Base-by-base conservation (phyloP, 495 filamentous ascomycete species). In the Neurospora sp. region DNA sequence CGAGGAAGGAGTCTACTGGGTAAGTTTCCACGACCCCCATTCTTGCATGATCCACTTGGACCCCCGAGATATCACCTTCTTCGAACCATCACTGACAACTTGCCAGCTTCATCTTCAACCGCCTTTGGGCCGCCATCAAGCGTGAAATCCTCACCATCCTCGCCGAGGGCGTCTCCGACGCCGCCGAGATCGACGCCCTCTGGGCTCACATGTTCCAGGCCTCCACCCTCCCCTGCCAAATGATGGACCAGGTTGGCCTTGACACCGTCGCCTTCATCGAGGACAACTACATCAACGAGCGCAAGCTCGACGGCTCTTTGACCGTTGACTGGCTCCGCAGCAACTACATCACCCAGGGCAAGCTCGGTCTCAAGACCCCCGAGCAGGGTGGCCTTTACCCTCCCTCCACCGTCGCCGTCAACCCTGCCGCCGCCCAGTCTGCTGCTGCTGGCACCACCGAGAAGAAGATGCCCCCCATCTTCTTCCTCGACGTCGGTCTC, bases 51-150 rank as follows among this genome's bases (percentile, higher is more conserved):
- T 14, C n/a, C 46, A 54, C 46, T 54, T 11, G 46, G 20, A 23
- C n/a, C 4, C 4, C 46, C 46, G 46, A 54, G 46, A 23, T 23
- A 54, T 54, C 46, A 23, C 20, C 48, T 11, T 48, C 1, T 46
- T 46, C 8, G 42, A 46, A 46, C 8, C 42, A 20, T 46, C 18
- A 14, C 48, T 59, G 20, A 59, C 48, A 23, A 11, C 14, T 35
- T 12, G 23, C 12, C 35, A 74, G 59, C 74, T 86, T 89, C 75
- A 83, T 90, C 27, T 86, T 88, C 78, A 88, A 89, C 70, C 85
- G 88, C 0, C 81, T 90, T 27, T 90, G 87, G 87, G 88, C 86
- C 0, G 86, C 87, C 6, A 77, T 87, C 69, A 86, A 88, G 73
- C 81, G 85, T 0, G 86, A 88, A 70, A 81, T 82, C 23, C 73